These are phyloP conservation scores for Xanthoconium purpureum DNA, from an alignment of 768 basidiomycete genomes.

Conservation along the genomic window DNA sequence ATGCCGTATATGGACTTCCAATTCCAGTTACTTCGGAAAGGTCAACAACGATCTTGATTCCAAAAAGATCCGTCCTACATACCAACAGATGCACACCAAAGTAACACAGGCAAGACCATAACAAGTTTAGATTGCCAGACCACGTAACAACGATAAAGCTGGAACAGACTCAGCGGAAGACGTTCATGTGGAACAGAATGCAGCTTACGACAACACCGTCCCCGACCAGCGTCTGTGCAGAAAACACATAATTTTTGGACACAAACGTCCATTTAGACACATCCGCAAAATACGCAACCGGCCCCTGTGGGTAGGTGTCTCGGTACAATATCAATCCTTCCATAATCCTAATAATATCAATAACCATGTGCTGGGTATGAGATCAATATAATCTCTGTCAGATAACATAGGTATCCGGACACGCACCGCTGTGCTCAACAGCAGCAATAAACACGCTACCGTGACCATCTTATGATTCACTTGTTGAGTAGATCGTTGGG, in stretches of 20 bases:
- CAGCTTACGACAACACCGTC: slow-evolving; percentile 18
- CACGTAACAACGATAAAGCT: not conserved
- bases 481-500: not conserved
- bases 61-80: not conserved
- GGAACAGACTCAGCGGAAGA: not conserved
- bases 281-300: not conserved
- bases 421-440: not conserved
- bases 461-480: not conserved
- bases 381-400: not conserved
- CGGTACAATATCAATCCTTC: not conserved
- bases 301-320: not conserved
- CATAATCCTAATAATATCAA: not conserved
- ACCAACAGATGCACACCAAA: not conserved
- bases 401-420: not conserved
- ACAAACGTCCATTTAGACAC: not conserved
- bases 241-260: slow-evolving; percentile 19
- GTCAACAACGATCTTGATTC: not conserved
- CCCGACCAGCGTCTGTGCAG: slow-evolving; percentile 10
- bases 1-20: not conserved
- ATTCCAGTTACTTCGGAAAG: not conserved
- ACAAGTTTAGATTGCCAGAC: not conserved
- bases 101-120: not conserved
- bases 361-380: not conserved
- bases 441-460: not conserved
- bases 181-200: not conserved